Percentiles rank a stretch among this genome's conserved stretches.
These are phyloP conservation scores for Penicillium palitans DNA, from an alignment of 2,329 filamentous ascomycete genomes.

Conservation along the genomic window DNA sequence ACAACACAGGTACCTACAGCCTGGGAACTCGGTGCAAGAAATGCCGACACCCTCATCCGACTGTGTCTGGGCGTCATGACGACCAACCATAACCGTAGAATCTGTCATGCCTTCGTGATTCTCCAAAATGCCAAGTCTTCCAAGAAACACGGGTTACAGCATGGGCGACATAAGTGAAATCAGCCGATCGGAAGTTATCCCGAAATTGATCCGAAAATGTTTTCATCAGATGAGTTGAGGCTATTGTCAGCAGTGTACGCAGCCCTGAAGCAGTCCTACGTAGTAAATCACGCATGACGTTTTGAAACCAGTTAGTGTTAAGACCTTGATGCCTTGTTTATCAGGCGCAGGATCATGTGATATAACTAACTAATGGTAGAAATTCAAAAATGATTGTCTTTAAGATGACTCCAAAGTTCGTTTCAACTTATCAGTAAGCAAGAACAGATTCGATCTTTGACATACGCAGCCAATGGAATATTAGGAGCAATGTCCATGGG, in stretches of 20 bases:
- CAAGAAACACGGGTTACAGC: neutral
- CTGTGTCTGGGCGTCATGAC: too few relatives aligned
- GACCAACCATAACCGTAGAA: neutral
- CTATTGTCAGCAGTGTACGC: neutral
- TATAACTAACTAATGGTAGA: neutral
- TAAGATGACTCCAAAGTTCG: neutral
- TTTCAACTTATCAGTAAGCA: too few relatives aligned
- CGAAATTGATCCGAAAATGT: neutral
- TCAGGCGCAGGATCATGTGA: neutral
- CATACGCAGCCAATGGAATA: neutral
- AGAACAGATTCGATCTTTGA: neutral
- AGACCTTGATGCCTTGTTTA: neutral
- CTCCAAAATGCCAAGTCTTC: neutral
- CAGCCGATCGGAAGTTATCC: neutral
- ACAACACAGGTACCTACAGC: neutral
- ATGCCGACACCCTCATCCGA: slow-evolving; percentile 4
- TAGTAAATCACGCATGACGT: neutral
- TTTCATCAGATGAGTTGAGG: neutral
- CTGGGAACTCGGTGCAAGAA: neutral
- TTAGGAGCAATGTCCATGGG: neutral
- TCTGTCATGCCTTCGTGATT: neutral
- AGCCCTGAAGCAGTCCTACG: too few relatives aligned
- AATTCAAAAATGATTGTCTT: too few relatives aligned
- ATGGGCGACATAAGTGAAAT: neutral
- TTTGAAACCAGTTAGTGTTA: too few relatives aligned